Conservation (phyloP, 2,329 filamentous ascomycete genomes). For the Byssoonygena ceratinophila region DNA sequence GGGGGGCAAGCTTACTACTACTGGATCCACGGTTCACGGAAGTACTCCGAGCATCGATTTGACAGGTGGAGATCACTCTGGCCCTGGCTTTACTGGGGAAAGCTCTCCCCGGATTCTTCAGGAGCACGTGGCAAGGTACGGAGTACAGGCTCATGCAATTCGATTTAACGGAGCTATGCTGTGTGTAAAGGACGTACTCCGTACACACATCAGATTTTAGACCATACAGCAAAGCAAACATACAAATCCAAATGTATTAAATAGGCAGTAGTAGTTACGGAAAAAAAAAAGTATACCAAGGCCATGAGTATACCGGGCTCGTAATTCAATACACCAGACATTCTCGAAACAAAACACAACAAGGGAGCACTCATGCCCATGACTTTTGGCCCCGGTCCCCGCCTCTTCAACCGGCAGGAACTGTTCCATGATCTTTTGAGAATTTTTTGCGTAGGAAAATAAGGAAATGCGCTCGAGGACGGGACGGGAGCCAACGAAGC, state of each 20-base stretch:
- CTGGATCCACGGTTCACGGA: conserved; percentile 2
- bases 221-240: too few relatives aligned
- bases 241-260: too few relatives aligned
- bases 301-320: too few relatives aligned
- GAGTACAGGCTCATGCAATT: too few relatives aligned
- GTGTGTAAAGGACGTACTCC: too few relatives aligned
- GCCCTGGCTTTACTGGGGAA: background rate
- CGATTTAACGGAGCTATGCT: too few relatives aligned
- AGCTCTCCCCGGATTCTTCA: conserved; percentile 5
- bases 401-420: background rate
- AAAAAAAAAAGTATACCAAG: too few relatives aligned
- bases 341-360: background rate
- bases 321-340: too few relatives aligned
- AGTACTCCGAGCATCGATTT: conserved; percentile 6
- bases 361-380: background rate
- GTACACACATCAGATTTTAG: too few relatives aligned
- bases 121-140: background rate
- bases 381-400: conserved; percentile 7
- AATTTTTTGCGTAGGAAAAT: too few relatives aligned
- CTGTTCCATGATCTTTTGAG: background rate
- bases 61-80: conserved; percentile 6
- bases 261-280: too few relatives aligned
- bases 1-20: background rate
- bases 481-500: background rate
- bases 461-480: background rate